Evolutionary conservation across 2,329 filamentous ascomycete species (phyloP).

Genomic region (Fusarium pseudocircinatum): DNA sequence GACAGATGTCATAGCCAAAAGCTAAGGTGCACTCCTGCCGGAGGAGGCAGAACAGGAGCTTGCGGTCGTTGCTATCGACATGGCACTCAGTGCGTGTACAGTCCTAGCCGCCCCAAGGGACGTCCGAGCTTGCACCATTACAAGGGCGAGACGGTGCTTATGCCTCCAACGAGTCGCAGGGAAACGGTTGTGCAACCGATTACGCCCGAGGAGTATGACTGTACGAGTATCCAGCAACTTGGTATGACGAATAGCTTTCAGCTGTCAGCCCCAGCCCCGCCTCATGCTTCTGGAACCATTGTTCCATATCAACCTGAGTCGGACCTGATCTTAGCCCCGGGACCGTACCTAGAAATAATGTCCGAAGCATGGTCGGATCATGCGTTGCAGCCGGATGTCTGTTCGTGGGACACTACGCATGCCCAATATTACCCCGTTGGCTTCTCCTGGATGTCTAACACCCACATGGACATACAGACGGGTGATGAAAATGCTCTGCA

Average conservation of each 20-base stretch:
- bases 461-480: fast-evolving
- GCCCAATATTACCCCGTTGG: no score
- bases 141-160: no score
- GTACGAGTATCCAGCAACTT: neutral
- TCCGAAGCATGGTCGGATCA: neutral
- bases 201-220: neutral
- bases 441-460: no score
- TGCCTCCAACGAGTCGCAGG: fast-evolving
- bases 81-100: neutral
- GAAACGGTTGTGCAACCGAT: neutral
- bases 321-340: neutral
- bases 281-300: neutral
- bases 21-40: neutral
- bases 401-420: neutral
- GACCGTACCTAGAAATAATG: neutral
- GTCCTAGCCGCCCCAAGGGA: neutral
- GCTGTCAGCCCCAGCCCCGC: fast-evolving
- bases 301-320: neutral
- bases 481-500: neutral
- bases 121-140: neutral
- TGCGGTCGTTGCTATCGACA: neutral
- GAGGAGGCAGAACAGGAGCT: neutral
- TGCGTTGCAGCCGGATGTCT: neutral
- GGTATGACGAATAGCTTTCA: neutral
- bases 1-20: neutral